Conservation (phyloP, 2,329 filamentous ascomycete genomes). For the Coniochaeta sp. region DNA sequence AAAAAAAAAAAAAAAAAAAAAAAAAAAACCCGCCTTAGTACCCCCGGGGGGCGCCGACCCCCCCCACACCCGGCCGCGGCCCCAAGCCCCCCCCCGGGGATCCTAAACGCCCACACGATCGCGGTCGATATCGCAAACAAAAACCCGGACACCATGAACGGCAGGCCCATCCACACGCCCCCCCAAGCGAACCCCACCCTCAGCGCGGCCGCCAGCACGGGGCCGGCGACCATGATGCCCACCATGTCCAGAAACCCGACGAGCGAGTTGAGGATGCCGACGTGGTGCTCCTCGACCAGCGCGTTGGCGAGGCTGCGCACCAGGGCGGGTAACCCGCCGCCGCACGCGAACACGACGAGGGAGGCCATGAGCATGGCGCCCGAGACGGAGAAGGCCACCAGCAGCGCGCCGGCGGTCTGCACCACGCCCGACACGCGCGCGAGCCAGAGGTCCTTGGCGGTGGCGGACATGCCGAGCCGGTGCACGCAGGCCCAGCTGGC, state of each 20-base stretch:
- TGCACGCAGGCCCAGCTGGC: slow-evolving; percentile 23
- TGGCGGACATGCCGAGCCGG: slow-evolving; percentile 19
- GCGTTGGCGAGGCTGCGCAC: slow-evolving; percentile 43
- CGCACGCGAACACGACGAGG: slow-evolving; percentile 37
- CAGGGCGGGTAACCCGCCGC: slow-evolving; percentile 33
- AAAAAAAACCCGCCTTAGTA: no score
- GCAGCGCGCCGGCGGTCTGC: slow-evolving; percentile 23
- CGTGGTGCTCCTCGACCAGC: slow-evolving; percentile 44
- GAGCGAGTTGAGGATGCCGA: slow-evolving; percentile 46
- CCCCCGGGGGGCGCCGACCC: no score
- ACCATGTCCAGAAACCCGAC: slow-evolving; percentile 42
- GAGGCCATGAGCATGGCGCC: slow-evolving; percentile 27
- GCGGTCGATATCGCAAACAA: slow-evolving; percentile 21
- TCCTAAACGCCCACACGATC: slow-evolving; percentile 21
- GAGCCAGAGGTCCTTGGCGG: slow-evolving; percentile 33
- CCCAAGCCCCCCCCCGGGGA: slow-evolving; percentile 6
- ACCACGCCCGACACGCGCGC: slow-evolving; percentile 24
- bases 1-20: no score
- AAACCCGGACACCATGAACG: slow-evolving; percentile 31
- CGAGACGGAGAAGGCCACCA: slow-evolving; percentile 27
- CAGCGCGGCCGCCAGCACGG: slow-evolving; percentile 38
- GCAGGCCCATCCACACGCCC: slow-evolving; percentile 40
- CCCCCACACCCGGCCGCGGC: not conserved
- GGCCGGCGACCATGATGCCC: slow-evolving; percentile 37
- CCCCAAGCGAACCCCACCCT: slow-evolving; percentile 36